Conservation (phyloP, 192 early-diverging fungal species). For the Gigaspora rosea region DNA sequence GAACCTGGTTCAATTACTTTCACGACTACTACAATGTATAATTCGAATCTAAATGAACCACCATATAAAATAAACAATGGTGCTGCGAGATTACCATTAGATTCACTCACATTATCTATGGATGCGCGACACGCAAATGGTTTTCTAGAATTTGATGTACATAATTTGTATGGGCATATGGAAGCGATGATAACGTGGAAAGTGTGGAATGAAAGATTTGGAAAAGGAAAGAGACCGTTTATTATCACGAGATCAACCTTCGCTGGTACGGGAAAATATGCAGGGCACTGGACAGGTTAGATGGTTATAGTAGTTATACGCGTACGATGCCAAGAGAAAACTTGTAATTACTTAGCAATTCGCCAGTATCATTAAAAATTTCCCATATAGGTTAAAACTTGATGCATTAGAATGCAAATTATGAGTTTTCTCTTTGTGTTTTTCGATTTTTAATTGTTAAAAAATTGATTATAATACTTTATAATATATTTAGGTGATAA, state of each 20-base stretch:
- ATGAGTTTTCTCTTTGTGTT: too few species aligned
- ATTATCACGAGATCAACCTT: constrained; percentile 22
- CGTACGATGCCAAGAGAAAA: too few species aligned
- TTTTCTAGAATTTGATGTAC: constrained; percentile 13
- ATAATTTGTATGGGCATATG: constrained; percentile 27
- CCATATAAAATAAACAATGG: constrained; percentile 27
- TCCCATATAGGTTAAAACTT: too few species aligned
- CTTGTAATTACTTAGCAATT: too few species aligned
- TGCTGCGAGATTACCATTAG: not conserved
- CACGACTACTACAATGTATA: too few species aligned
- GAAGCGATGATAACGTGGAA: constrained; percentile 15
- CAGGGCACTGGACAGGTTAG: constrained; percentile 48
- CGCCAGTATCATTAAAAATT: too few species aligned
- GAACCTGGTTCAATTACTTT: not conserved
- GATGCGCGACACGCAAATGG: not conserved
- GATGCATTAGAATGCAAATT: too few species aligned
- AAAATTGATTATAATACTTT: too few species aligned
- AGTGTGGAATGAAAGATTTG: not conserved
- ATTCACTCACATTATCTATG: not conserved
- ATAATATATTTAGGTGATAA: constrained; percentile 54
- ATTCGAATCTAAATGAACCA: constrained; percentile 2
- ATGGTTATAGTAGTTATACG: too few species aligned
- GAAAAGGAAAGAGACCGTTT: constrained; percentile 20
- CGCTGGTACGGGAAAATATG: constrained; percentile 59
- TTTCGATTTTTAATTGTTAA: too few species aligned